phyloP scores from a whole-genome alignment of 768 basidiomycete genomes.

The Suillus placidus region DNA sequence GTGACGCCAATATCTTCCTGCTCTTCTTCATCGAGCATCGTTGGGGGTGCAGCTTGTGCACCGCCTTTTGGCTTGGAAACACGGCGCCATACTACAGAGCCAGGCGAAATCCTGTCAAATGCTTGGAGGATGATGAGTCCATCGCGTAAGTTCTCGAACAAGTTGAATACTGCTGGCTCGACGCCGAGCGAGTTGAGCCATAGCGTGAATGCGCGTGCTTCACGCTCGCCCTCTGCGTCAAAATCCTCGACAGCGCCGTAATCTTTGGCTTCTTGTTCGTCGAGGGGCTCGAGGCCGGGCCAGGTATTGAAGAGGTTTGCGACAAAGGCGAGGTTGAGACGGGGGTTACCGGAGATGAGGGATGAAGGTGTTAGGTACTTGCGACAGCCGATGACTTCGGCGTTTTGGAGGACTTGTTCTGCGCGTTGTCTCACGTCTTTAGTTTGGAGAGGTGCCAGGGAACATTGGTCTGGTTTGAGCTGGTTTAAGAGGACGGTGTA shows the following conservation, averaged over 20 bases:
- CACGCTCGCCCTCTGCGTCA: conserved; percentile 97
- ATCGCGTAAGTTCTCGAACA: conserved; percentile 95
- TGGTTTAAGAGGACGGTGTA: conserved; percentile 96
- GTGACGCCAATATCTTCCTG: conserved; percentile 82
- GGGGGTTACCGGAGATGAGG: conserved; percentile 91
- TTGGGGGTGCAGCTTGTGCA: conserved; percentile 42
- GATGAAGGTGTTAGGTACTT: conserved; percentile 94
- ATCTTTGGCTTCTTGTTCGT: conserved; percentile 91
- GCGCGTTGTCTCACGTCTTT: conserved; percentile 81
- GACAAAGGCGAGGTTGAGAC: conserved; percentile 96
- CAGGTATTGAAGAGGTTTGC: conserved; percentile 99
- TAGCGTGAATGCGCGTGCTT: conserved; percentile 95
- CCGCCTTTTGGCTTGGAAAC: conserved; percentile 87
- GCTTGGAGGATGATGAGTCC: conserved; percentile 92
- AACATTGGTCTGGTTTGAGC: conserved; percentile 92
- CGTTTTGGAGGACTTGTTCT: conserved; percentile 93
- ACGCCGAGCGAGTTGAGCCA: conserved; percentile 99
- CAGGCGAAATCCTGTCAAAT: conserved; percentile 94
- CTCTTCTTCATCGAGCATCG: conserved; percentile 51
- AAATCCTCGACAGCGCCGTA: conserved; percentile 94
- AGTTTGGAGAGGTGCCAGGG: conserved; percentile 87
- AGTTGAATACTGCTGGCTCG: conserved; percentile 93
- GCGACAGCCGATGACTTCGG: conserved; percentile 89
- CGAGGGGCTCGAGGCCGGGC: conserved; percentile 92
- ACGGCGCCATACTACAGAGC: conserved; percentile 91